Evolutionary conservation across 1,284 basidiomycete genomes (phyloP), one percentile per base, ranked within the genome.

Genomic region (Mycena sp.): DNA sequence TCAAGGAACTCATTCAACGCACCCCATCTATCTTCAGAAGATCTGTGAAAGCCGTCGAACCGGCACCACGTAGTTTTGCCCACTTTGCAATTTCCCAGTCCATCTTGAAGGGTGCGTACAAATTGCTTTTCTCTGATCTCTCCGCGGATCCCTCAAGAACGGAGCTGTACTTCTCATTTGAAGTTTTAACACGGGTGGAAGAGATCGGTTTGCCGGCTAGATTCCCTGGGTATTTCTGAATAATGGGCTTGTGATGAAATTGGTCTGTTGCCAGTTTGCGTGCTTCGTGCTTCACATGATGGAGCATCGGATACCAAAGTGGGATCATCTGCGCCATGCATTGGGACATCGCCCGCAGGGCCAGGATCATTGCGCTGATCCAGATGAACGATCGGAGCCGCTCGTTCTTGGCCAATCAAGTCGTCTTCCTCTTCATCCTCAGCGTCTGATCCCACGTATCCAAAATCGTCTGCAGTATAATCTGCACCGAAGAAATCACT

Each of bases 21-120:
- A 64, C 65, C 14, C 62, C 65, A 16, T 48, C 44, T 25, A 64
- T 55, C 9, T 53, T 32, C n/a, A 65, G 52, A 2, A 64, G 26
- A 63, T 70, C 43, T 14, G 29, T 52, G 37, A 66, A 66, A 6
- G 64, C 64, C 17, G 61, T 63, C 4, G 64, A 66, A 28, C 56
- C 53, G 17, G 56, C 41, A 17, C 61, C 61, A 17, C 56, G 48
- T 12, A 53, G 35, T 38, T 63, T 66, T 6, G 56, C 64, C 61
- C 63, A 64, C 16, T 40, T 19, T 10, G 49, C 63, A 16, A 61
- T 30, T 25, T 60, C 58, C 63, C 63, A 64, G 40, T 64, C 63
- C 41, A 64, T 64, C 32, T 40, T 19, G 40, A 64, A 64, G 25
- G 63, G 63, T 10, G 58, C 40, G 25, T 50, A 64, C 45, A 21